Conservation (phyloP, 352 stramenopile species). For the Phytophthora chlamydospora region DNA sequence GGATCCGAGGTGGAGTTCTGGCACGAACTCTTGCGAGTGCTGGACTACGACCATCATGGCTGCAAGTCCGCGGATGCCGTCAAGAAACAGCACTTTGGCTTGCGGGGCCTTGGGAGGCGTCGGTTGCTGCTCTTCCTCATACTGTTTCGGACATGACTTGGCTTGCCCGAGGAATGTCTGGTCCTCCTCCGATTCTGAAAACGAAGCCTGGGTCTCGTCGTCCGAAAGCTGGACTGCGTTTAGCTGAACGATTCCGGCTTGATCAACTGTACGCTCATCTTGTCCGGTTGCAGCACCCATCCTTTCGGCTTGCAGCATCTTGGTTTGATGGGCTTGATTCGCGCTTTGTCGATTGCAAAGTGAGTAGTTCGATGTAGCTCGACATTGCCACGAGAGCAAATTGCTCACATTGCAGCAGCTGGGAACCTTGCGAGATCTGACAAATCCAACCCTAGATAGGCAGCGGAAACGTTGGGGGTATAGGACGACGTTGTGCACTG, state of each 20-base stretch:
- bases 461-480: too few relatives aligned
- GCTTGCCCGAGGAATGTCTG: slow-evolving; percentile 17
- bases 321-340: too few relatives aligned
- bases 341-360: too few relatives aligned
- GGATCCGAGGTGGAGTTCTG: slow-evolving; percentile 27
- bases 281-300: too few relatives aligned
- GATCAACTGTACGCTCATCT: not conserved
- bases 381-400: too few relatives aligned
- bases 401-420: too few relatives aligned
- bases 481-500: too few relatives aligned
- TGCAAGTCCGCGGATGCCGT: slow-evolving; percentile 46
- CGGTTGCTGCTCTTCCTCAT: slow-evolving; percentile 1
- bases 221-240: slow-evolving; percentile 16
- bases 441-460: too few relatives aligned
- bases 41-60: slow-evolving; percentile 40
- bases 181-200: slow-evolving; percentile 14
- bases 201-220: slow-evolving; percentile 17
- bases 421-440: too few relatives aligned
- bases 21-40: slow-evolving; percentile 30
- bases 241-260: slow-evolving; percentile 1
- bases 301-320: slow-evolving; percentile 14
- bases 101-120: slow-evolving; percentile 1
- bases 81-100: slow-evolving; percentile 37
- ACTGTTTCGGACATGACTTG: slow-evolving; percentile 7
- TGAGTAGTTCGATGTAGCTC: too few relatives aligned